Evolutionary conservation across 2,329 filamentous ascomycete genomes (phyloP), one percentile per base, ranked within the genome.

Genomic region (Colletotrichum sp.): DNA sequence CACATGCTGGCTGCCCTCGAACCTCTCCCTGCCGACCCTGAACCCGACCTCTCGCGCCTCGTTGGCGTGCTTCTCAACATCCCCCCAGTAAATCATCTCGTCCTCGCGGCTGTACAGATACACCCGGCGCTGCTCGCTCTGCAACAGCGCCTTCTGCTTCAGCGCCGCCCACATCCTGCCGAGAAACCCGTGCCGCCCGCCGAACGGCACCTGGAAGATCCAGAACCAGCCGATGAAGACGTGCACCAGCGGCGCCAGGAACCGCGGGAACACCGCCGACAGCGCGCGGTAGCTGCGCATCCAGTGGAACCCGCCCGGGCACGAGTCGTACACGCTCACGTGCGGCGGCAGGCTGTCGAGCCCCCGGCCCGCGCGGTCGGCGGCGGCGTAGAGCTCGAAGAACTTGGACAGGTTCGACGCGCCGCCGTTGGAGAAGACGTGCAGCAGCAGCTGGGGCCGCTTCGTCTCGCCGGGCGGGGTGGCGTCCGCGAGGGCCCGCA

Each of bases 401-500:
- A 89, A 79, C 49, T 83, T 82, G 36, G 81, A 81, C 21, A 88
- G 85, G 36, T 86, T 85, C 69, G 84, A 84, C 28, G 86, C 83
- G 63, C 89, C 90, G 69, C 89, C 89, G 77, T 91, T 90, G 52
- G 89, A 91, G 79, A 91, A 90, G 39, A 86, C 75, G 78, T 91
- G 89, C 15, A 89, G 79, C 5, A 90, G 83, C 18, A 90, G 81
- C 36, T 82, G 81, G 13, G 44, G 71, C 26, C 59, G 59, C 69
- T 24, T 76, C 21, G 24, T 57, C 64, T 44, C 68, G 32, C 79
- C 81, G 21, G 71, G 28, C 18, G 76, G 77, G 18, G 60, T 34
- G 28, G 79, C 78, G 39, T 80, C 78, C 12, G 83, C 76, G 15
- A 84, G 74, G 2, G 81, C 82, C 30, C 82, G 83, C 60, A 90